Evolutionary conservation across 306 rosid genomes (phyloP).

Genomic region (Alnus rubra): DNA sequence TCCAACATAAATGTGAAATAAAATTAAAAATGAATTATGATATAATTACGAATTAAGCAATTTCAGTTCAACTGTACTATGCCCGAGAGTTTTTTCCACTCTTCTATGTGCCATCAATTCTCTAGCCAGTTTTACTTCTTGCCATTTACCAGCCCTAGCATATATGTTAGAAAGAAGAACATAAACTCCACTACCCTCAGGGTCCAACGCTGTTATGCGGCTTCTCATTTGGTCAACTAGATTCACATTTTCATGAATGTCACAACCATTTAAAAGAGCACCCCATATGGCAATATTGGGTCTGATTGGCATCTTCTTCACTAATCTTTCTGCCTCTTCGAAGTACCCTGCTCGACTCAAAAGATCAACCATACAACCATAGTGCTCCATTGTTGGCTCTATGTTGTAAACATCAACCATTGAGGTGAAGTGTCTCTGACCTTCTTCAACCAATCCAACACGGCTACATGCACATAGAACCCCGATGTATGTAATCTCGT

Average conservation of each 20-base stretch:
- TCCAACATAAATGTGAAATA: neutral
- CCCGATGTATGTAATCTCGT: slow-evolving; percentile 61
- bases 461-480: slow-evolving; percentile 73
- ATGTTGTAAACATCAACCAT: slow-evolving; percentile 53
- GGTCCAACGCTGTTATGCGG: slow-evolving; percentile 44
- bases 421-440: slow-evolving; percentile 49
- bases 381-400: slow-evolving; percentile 68
- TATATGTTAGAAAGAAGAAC: slow-evolving; percentile 76
- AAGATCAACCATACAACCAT: slow-evolving; percentile 79
- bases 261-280: slow-evolving; percentile 78
- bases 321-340: slow-evolving; percentile 56
- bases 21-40: neutral
- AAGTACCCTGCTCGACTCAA: slow-evolving; percentile 71
- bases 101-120: slow-evolving; percentile 46
- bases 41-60: slow-evolving; percentile 12
- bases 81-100: slow-evolving; percentile 60
- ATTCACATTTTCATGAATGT: slow-evolving; percentile 62
- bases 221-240: slow-evolving; percentile 53
- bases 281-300: slow-evolving; percentile 63
- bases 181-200: slow-evolving; percentile 58
- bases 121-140: slow-evolving; percentile 61
- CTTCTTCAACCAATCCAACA: slow-evolving; percentile 66
- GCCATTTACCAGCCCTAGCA: slow-evolving; percentile 70
- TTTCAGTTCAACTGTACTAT: slow-evolving; percentile 63
- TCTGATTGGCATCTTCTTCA: slow-evolving; percentile 49